phyloP scores from a whole-genome alignment of 192 early-diverging fungal genomes.

The Diversispora epigaea region DNA sequence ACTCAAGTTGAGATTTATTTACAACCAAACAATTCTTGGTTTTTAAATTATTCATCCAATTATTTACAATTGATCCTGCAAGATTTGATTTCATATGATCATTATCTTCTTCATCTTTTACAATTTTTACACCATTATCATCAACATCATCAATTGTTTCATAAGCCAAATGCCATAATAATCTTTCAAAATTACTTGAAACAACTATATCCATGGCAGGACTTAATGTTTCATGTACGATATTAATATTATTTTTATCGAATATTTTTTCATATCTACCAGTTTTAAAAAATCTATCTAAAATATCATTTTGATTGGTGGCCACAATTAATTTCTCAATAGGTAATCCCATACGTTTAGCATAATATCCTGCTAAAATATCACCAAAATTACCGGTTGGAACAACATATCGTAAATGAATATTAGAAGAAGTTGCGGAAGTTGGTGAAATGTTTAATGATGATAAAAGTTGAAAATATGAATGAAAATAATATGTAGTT shows the following conservation, averaged over 20 bases:
- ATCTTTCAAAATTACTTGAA: conserved; percentile 96
- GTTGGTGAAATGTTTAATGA: conserved; percentile 49
- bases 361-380: conserved; percentile 90
- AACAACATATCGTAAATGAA: conserved; percentile 74
- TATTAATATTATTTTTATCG: conserved; percentile 41
- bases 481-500: conserved; percentile 93
- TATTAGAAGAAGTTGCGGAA: conserved; percentile 43
- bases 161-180: conserved; percentile 87
- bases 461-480: conserved; percentile 71
- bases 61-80: conserved; percentile 58
- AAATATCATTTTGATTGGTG: conserved; percentile 98
- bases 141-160: conserved; percentile 49
- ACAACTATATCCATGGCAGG: conserved; percentile 99
- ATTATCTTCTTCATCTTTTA: conserved; percentile 42
- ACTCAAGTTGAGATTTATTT: conserved; percentile 53
- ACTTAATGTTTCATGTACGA: conserved; percentile 73
- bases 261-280: conserved; percentile 78
- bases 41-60: conserved; percentile 83
- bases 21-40: conserved; percentile 72
- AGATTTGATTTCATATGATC: conserved; percentile 33
- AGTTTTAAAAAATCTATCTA: conserved; percentile 89
- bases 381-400: conserved; percentile 99
- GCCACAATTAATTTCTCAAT: conserved; percentile 78
- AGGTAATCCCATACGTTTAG: conserved; percentile 88
- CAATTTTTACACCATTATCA: too few relatives aligned